phyloP scores from a whole-genome alignment of 768 basidiomycete genomes.

The Dacryopinax spathularia region DNA sequence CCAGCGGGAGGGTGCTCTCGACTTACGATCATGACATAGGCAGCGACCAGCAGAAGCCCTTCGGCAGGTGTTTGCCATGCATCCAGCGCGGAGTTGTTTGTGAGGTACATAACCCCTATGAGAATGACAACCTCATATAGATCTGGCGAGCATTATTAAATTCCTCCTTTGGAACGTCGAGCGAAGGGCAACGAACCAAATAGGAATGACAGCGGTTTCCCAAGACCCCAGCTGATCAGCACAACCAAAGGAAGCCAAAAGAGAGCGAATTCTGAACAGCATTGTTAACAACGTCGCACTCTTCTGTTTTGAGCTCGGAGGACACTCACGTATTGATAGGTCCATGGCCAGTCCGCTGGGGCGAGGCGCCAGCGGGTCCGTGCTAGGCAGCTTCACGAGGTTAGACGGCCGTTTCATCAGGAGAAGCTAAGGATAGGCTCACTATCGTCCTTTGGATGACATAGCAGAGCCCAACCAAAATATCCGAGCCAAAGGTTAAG shows the following conservation, averaged over 20 bases:
- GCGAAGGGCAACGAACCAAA: constrained; percentile 38
- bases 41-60: constrained; percentile 49
- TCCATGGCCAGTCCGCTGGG: constrained; percentile 39
- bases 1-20: background rate
- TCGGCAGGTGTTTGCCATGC: constrained; percentile 70
- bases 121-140: constrained; percentile 29
- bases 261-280: constrained; percentile 37
- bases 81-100: constrained; percentile 68
- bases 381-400: background rate
- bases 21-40: constrained; percentile 53
- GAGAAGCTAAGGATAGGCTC: background rate
- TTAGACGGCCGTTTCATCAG: background rate
- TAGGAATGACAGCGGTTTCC: constrained; percentile 45
- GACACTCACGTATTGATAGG: constrained; percentile 39
- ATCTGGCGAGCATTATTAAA: constrained; percentile 1
- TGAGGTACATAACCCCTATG: constrained; percentile 55
- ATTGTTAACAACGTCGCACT: background rate
- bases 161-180: background rate
- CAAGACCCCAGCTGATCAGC: constrained; percentile 51
- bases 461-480: constrained; percentile 42
- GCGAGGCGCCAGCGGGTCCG: background rate
- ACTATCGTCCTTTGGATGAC: constrained; percentile 28
- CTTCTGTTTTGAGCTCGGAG: background rate
- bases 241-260: constrained; percentile 69
- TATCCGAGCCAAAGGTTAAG: constrained; percentile 61